Evolutionary conservation across 345 rosid genomes (phyloP).

Genomic region (Excoecaria cochinchinensis): DNA sequence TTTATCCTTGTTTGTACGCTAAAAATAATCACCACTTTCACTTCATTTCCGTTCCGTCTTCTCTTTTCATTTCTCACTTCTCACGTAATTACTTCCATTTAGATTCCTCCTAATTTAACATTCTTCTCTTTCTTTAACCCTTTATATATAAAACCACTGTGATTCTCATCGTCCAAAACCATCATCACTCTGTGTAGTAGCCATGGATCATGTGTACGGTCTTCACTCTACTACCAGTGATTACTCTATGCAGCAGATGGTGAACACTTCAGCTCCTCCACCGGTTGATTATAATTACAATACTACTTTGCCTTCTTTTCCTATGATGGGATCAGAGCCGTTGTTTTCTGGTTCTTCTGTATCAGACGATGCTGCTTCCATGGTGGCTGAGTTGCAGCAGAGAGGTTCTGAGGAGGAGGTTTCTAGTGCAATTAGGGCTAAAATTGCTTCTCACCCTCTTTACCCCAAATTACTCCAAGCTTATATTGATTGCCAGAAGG

Average conservation of each 20-base stretch:
- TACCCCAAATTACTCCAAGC: slow-evolving; percentile 55
- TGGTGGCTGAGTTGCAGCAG: slow-evolving; percentile 30
- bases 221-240: slow-evolving; percentile 20
- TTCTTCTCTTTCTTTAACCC: neutral
- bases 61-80: neutral
- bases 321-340: slow-evolving; percentile 32
- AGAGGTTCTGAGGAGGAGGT: slow-evolving; percentile 31
- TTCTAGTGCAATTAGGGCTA: slow-evolving; percentile 41
- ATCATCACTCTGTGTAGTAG: neutral
- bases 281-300: neutral
- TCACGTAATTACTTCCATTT: slow-evolving; percentile 8
- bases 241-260: slow-evolving; percentile 17
- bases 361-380: slow-evolving; percentile 44
- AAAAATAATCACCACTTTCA: slow-evolving; percentile 5
- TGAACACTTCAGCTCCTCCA: slow-evolving; percentile 15
- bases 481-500: slow-evolving; percentile 60
- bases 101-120: too few relatives aligned
- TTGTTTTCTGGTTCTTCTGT: slow-evolving; percentile 22
- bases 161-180: neutral
- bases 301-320: slow-evolving; percentile 13
- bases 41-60: slow-evolving; percentile 1
- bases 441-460: slow-evolving; percentile 54
- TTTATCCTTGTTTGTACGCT: slow-evolving; percentile 40
- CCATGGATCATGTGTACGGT: slow-evolving; percentile 41
- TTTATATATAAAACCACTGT: too few relatives aligned